Base-by-base conservation (phyloP, 2,329 filamentous ascomycete species). In the Fusarium sp. region DNA sequence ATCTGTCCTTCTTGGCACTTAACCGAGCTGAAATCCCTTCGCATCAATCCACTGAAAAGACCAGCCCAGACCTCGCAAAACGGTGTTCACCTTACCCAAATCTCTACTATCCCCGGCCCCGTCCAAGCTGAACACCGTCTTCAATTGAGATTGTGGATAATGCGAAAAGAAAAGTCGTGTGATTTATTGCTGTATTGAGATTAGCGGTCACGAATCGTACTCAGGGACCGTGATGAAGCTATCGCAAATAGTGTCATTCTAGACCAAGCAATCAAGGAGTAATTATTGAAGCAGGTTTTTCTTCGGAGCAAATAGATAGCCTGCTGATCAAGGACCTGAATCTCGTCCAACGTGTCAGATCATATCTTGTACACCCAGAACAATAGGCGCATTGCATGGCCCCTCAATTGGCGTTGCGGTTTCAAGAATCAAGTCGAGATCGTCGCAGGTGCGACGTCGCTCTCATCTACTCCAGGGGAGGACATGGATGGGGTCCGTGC, bases 361-460 rank as follows among this genome's bases (percentile, higher is more conserved):
- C 27, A n/a, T 45, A 51, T 59, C 60, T 40, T 63, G 58, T 63
- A 45, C 45, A 38, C 11, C 20, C 13, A 34, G 16, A 51, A 20
- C 27, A 52, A 41, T 47, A 52, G 62, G 46, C 46, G 40, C 32
- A 59, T 47, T 60, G 40, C 61, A 52, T 65, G 16, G n/a, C 15
- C 24, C 22, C 34, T 38, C 34, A 38, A 38, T 38, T 38, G 18
- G 8, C 15, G 30, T 32, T 16, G 30, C 30, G 45, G 61, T 61
- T 66, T 66, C 63, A 66, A 43, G 61, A 55, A 34, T 29, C 48
- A 46, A 54, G 49, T 55, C 41, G 51, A 51, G 57, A 52, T 61
- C 20, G 63, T 66, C 54, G 49, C 62, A 66, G 60, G 62, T 54
- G 54, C 29, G 47, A 66, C 62, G 22, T 32, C 62, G 25, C 27